Percentiles rank a stretch among this genome's conserved stretches.
Evolutionary conservation across 2,329 filamentous ascomycete genomes (phyloP).

Genomic region (Colletotrichum siamense): DNA sequence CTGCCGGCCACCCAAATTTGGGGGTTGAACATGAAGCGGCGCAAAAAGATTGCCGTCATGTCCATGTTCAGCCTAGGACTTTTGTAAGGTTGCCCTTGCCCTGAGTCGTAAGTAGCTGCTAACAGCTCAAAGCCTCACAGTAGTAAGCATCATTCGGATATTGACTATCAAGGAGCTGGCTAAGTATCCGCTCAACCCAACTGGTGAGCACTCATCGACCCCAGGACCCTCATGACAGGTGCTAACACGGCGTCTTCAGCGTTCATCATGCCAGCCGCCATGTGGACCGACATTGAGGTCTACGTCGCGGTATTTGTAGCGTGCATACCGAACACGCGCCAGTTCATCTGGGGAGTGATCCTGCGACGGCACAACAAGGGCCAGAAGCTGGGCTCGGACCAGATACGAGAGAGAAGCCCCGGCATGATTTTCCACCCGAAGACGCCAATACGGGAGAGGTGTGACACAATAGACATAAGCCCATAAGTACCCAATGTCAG

Average conservation of each 20-base stretch:
- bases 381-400: background rate
- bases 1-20: background rate
- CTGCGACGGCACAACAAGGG: background rate
- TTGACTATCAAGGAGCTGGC: background rate
- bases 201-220: constrained; percentile 12
- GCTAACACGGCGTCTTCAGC: background rate
- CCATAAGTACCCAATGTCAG: background rate
- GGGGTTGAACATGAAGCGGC: background rate
- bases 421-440: background rate
- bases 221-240: background rate
- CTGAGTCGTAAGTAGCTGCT: background rate
- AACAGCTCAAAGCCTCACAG: background rate
- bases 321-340: background rate
- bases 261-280: constrained; percentile 32
- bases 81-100: background rate
- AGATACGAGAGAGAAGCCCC: background rate
- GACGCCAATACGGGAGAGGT: background rate
- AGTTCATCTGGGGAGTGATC: background rate
- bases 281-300: constrained; percentile 14
- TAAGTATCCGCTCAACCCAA: background rate
- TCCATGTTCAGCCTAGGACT: background rate
- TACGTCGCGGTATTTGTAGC: background rate
- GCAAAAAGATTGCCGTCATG: background rate
- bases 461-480: background rate
- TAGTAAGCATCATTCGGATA: background rate